These are phyloP conservation scores for Streptanthus diversifolius DNA, from an alignment of 345 rosid species.

Conservation along the genomic window DNA sequence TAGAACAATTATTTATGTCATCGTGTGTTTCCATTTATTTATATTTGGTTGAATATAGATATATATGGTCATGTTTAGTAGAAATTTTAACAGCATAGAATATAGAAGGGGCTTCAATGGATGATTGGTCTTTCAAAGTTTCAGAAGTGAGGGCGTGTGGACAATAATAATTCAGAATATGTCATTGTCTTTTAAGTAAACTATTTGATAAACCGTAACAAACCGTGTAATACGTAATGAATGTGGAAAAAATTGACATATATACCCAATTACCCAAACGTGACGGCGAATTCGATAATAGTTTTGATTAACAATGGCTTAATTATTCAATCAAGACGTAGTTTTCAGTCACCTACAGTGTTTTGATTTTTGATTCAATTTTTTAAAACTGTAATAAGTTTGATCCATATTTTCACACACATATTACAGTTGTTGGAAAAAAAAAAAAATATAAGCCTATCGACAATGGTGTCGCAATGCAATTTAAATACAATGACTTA, in stretches of 20 bases:
- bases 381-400: neutral
- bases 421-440: neutral
- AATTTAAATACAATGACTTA: neutral
- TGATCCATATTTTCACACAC: no score
- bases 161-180: neutral
- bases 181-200: neutral
- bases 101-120: neutral
- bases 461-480: neutral
- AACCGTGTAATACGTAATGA: neutral
- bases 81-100: neutral
- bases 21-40: neutral
- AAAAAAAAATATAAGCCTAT: neutral
- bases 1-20: neutral
- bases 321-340: neutral
- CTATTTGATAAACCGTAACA: neutral
- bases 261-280: neutral
- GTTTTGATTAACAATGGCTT: no score
- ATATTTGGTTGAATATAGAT: no score
- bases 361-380: neutral
- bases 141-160: neutral
- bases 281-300: neutral
- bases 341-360: neutral
- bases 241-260: neutral
- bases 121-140: conserved; percentile 8
- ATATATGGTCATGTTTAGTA: no score